Conservation (phyloP, 1,284 basidiomycete species). For the Macrocybe sp. region DNA sequence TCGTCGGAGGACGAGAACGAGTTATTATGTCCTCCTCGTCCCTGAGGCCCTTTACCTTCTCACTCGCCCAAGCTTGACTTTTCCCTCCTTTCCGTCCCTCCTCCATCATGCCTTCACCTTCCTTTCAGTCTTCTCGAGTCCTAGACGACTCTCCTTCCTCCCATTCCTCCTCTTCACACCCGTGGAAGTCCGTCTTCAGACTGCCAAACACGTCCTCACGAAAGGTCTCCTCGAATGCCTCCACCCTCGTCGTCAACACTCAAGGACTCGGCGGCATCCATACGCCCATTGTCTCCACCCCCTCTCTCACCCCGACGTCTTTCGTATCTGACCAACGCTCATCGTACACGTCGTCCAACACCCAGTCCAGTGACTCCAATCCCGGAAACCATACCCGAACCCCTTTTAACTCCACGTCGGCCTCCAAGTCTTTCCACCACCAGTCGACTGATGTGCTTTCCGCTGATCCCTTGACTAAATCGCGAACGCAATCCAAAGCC, state of each 20-base stretch:
- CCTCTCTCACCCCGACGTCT: slow-evolving; percentile 47
- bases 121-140: slow-evolving; percentile 14
- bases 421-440: slow-evolving; percentile 24
- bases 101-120: slow-evolving; percentile 22
- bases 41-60: slow-evolving; percentile 17
- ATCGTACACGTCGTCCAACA: slow-evolving; percentile 69
- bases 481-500: slow-evolving; percentile 49
- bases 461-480: slow-evolving; percentile 26
- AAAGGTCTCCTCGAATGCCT: slow-evolving; percentile 34
- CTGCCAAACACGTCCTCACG: slow-evolving; percentile 47
- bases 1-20: slow-evolving; percentile 7
- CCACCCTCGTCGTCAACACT: slow-evolving; percentile 31
- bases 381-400: slow-evolving; percentile 23
- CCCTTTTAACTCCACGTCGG: slow-evolving; percentile 27
- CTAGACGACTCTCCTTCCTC: slow-evolving; percentile 12
- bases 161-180: slow-evolving; percentile 23
- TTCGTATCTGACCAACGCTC: slow-evolving; percentile 51
- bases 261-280: slow-evolving; percentile 32
- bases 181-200: slow-evolving; percentile 62
- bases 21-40: slow-evolving; percentile 14
- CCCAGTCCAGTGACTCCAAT: slow-evolving; percentile 63
- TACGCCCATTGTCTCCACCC: slow-evolving; percentile 37
- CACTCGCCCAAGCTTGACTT: slow-evolving; percentile 5
- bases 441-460: slow-evolving; percentile 33
- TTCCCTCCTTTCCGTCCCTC: slow-evolving; percentile 2